Conservation (phyloP, 345 rosid genomes). For the Geranium brycei region DNA sequence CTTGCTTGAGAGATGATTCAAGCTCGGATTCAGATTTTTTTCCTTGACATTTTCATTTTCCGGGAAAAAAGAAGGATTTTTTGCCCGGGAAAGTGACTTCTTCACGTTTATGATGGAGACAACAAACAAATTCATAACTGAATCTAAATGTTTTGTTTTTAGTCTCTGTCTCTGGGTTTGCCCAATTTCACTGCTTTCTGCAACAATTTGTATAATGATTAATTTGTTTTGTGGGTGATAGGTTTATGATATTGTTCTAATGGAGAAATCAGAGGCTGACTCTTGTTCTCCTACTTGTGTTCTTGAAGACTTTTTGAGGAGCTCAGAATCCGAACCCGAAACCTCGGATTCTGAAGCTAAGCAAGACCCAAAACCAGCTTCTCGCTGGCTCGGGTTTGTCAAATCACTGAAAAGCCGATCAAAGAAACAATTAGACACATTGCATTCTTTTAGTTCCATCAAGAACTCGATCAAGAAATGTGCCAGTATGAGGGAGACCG, state of each 20-base stretch:
- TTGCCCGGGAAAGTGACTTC: too few relatives aligned
- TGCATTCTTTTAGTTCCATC: constrained; percentile 24
- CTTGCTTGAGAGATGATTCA: too few relatives aligned
- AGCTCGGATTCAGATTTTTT: too few relatives aligned
- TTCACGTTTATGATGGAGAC: too few relatives aligned
- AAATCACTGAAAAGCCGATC: constrained; percentile 32
- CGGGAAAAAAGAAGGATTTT: too few relatives aligned
- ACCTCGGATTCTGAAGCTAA: constrained; percentile 18
- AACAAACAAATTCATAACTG: too few relatives aligned
- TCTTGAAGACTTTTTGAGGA: constrained; percentile 73
- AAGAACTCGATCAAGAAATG: constrained; percentile 33
- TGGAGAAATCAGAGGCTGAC: constrained; percentile 41
- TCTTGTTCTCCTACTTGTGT: constrained; percentile 52
- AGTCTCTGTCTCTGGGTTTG: neutral
- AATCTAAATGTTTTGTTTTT: too few relatives aligned
- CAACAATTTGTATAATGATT: neutral
- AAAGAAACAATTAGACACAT: constrained; percentile 27
- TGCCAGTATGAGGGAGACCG: constrained; percentile 43
- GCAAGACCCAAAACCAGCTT: constrained; percentile 23
- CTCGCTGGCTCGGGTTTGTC: constrained; percentile 28
- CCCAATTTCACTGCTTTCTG: neutral
- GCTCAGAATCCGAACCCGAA: constrained; percentile 40
- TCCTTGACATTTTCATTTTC: too few relatives aligned
- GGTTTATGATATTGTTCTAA: constrained; percentile 4
- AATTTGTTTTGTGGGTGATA: neutral